Conservation (phyloP, 495 filamentous ascomycete species). For the Hypoxylon lenormandii region DNA sequence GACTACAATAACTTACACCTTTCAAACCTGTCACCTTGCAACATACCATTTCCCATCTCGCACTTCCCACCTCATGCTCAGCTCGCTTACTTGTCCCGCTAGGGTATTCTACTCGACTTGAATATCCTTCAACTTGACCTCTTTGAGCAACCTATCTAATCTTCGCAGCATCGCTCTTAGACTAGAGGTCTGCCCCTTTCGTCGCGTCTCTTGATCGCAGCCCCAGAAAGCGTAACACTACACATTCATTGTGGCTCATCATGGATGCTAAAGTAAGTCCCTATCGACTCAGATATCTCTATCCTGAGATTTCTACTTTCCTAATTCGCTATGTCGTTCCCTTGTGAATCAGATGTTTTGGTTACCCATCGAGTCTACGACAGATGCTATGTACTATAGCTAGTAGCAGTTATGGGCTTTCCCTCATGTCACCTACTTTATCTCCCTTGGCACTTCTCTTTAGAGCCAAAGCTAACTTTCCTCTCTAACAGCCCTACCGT, state of each 20-base stretch:
- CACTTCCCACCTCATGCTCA: conserved; percentile 10
- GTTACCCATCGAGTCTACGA: no score
- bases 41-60: conserved; percentile 2
- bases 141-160: neutral
- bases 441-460: neutral
- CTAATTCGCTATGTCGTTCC: conserved; percentile 31
- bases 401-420: neutral
- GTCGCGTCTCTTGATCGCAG: conserved; percentile 21
- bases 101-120: conserved; percentile 8
- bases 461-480: conserved; percentile 23
- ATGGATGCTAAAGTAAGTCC: conserved; percentile 58
- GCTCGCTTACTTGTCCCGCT: neutral
- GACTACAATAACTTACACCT: neutral
- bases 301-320: neutral
- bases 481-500: conserved; percentile 78
- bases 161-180: conserved; percentile 10
- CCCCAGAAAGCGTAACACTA: conserved; percentile 14
- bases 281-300: neutral
- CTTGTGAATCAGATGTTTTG: neutral
- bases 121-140: conserved; percentile 1
- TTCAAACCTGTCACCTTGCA: neutral
- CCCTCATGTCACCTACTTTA: no score
- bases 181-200: conserved; percentile 19
- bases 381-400: neutral
- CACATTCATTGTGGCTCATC: conserved; percentile 9